A percentile compares a stretch with the other conserved stretches of the same genome.
Evolutionary conservation across 148 eudicot genomes (phyloP).

Genomic region (Mesembryanthemum crystallinum): DNA sequence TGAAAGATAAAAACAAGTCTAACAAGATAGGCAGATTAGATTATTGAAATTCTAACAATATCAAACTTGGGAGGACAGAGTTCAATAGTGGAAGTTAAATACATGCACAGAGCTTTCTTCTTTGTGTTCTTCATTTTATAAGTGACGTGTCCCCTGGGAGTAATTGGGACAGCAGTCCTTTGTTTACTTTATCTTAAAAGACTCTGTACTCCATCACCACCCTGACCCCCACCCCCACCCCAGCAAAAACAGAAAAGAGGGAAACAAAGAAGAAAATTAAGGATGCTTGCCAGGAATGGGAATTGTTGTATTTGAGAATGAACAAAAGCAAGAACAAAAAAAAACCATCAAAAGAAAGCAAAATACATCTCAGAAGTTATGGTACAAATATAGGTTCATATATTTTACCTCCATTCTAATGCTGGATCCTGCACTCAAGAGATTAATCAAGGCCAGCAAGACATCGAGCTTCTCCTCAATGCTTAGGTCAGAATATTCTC

Average conservation of each 20-base stretch:
- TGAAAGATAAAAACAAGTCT: not conserved
- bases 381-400: not conserved
- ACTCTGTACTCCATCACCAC: not conserved
- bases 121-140: not conserved
- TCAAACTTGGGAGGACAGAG: not conserved
- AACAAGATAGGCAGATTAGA: not conserved
- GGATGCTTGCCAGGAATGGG: not conserved
- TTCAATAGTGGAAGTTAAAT: not conserved
- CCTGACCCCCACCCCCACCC: not conserved
- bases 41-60: not conserved
- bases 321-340: constrained; percentile 14
- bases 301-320: not conserved
- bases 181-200: not conserved
- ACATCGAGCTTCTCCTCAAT: constrained; percentile 83
- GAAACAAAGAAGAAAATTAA: not conserved
- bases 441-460: constrained; percentile 75
- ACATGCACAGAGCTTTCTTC: not conserved
- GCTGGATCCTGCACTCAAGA: constrained; percentile 68
- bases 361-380: constrained; percentile 8
- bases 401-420: constrained; percentile 73
- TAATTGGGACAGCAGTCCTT: not conserved
- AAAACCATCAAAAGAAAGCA: not conserved
- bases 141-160: no score
- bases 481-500: constrained; percentile 88
- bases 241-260: not conserved